Evolutionary conservation across 306 rosid species (phyloP).

Genomic region (Cicer cuneatum): DNA sequence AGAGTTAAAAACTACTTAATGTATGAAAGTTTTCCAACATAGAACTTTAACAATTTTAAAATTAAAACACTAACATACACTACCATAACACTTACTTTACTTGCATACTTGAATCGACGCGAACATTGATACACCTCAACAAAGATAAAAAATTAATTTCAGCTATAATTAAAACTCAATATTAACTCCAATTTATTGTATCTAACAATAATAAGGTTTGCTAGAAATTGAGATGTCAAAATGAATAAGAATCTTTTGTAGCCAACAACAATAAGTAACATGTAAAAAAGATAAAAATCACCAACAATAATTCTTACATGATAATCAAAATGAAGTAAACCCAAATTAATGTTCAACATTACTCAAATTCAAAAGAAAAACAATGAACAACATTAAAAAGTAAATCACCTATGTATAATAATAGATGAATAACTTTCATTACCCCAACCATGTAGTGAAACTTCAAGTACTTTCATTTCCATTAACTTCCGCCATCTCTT

Average conservation of each 20-base stretch:
- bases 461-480: neutral
- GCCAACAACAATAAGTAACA: slow-evolving; percentile 1
- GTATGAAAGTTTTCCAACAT: too few species aligned
- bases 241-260: neutral
- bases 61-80: too few species aligned
- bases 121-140: neutral
- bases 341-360: neutral
- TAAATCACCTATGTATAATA: neutral
- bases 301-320: neutral
- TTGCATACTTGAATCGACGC: neutral
- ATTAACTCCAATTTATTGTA: neutral
- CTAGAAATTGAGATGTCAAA: neutral
- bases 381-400: neutral
- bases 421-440: neutral
- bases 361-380: neutral
- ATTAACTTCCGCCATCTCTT: neutral
- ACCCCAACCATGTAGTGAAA: neutral
- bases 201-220: neutral
- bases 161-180: neutral
- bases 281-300: neutral
- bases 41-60: too few species aligned
- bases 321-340: neutral
- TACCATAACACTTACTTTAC: neutral
- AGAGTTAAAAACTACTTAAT: too few species aligned
- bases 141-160: neutral